These are phyloP conservation scores for Penicillium cinerascens DNA, from an alignment of 495 filamentous ascomycete genomes.

Conservation along the genomic window DNA sequence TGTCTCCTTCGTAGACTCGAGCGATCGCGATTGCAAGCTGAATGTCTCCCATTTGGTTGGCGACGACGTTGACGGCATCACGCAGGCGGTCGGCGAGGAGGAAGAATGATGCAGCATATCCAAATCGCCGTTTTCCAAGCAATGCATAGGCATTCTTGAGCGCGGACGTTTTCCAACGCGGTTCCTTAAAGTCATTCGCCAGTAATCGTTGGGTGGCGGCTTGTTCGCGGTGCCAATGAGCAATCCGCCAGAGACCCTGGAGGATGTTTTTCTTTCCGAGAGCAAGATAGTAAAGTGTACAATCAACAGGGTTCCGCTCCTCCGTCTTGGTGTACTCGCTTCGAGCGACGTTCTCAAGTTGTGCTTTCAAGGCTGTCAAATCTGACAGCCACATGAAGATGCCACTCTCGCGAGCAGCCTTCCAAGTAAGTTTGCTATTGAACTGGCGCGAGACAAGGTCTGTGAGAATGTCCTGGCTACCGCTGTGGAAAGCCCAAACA, in stretches of 20 bases:
- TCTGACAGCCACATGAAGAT: slow-evolving; percentile 96
- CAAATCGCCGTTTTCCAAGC: slow-evolving; percentile 85
- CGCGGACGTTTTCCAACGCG: slow-evolving; percentile 84
- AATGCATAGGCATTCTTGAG: slow-evolving; percentile 98
- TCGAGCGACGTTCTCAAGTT: slow-evolving; percentile 85
- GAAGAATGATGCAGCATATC: slow-evolving; percentile 96
- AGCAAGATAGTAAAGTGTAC: slow-evolving; percentile 87
- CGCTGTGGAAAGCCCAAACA: slow-evolving; percentile 89
- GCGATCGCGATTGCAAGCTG: slow-evolving; percentile 90
- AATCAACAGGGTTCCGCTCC: slow-evolving; percentile 89
- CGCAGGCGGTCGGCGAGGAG: slow-evolving; percentile 80
- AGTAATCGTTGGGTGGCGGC: slow-evolving; percentile 69
- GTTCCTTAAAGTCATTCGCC: slow-evolving; percentile 81
- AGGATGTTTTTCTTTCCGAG: slow-evolving; percentile 89
- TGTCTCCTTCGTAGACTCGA: slow-evolving; percentile 84
- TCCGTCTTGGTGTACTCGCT: slow-evolving; percentile 90
- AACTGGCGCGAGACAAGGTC: slow-evolving; percentile 84
- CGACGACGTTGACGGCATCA: slow-evolving; percentile 80
- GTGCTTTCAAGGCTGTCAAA: slow-evolving; percentile 63
- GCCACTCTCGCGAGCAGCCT: slow-evolving; percentile 78
- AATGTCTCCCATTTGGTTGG: slow-evolving; percentile 78
- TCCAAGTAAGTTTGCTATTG: slow-evolving; percentile 76
- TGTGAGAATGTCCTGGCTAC: slow-evolving; percentile 85
- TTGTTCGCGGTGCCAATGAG: slow-evolving; percentile 86
- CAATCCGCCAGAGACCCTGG: slow-evolving; percentile 94